phyloP scores from a whole-genome alignment of 1,139 yeast genomes.

The Candida frijolesensis region DNA sequence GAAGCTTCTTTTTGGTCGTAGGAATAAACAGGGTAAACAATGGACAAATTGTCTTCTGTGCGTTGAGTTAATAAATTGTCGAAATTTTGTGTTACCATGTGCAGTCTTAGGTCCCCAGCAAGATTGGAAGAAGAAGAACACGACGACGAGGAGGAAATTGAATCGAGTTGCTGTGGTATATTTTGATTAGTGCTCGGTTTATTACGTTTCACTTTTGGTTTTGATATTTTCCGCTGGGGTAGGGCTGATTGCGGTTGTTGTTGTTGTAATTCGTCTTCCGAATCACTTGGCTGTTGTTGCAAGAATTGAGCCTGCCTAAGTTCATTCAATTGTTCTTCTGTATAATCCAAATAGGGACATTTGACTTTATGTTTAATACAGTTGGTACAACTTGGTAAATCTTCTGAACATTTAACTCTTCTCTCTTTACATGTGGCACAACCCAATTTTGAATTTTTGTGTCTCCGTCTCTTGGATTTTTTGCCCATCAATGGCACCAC shows the following conservation, averaged over 20 bases:
- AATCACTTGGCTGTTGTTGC: conserved; percentile 12
- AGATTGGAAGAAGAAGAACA: neutral
- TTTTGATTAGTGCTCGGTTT: neutral
- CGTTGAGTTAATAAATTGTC: conserved; percentile 28
- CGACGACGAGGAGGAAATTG: neutral
- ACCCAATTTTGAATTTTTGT: conserved; percentile 38
- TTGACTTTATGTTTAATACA: conserved; percentile 44
- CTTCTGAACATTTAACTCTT: conserved; percentile 47
- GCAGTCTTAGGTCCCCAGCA: conserved; percentile 2
- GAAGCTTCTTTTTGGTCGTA: conserved; percentile 4
- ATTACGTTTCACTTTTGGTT: neutral
- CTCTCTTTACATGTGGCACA: conserved; percentile 50
- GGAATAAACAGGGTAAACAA: conserved; percentile 34
- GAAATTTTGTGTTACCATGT: conserved; percentile 28
- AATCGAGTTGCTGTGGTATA: neutral
- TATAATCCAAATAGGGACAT: conserved; percentile 44
- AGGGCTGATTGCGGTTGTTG: conserved; percentile 5
- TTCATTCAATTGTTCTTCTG: conserved; percentile 36
- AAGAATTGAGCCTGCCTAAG: conserved; percentile 23
- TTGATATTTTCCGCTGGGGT: neutral
- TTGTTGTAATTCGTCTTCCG: conserved; percentile 3
- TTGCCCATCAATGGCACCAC: conserved; percentile 5
- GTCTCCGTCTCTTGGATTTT: conserved; percentile 28
- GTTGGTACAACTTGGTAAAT: conserved; percentile 43
- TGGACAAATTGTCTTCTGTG: conserved; percentile 34